phyloP scores from a whole-genome alignment of 768 basidiomycete species.

The Amanita thiersii region DNA sequence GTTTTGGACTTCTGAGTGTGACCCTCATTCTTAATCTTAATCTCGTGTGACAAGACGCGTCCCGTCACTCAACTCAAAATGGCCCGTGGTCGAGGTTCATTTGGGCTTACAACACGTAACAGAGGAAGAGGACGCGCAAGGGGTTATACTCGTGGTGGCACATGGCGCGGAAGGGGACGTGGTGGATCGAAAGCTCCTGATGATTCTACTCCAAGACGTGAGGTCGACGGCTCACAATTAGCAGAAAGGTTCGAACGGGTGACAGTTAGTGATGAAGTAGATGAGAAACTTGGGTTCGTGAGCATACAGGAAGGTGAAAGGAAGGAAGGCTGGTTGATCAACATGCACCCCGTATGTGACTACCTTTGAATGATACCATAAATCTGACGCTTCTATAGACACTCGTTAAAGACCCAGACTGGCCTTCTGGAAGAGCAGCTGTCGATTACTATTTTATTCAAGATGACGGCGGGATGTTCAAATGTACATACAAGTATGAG shows the following conservation, averaged over 20 bases:
- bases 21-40: too few species aligned
- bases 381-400: constrained; percentile 40
- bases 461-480: constrained; percentile 96
- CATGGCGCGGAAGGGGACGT: constrained; percentile 46
- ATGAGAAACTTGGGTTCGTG: constrained; percentile 87
- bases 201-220: constrained; percentile 55
- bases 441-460: constrained; percentile 98
- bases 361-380: background rate
- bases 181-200: constrained; percentile 31
- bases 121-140: constrained; percentile 39
- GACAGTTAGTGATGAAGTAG: constrained; percentile 72
- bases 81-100: constrained; percentile 47
- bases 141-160: constrained; percentile 37
- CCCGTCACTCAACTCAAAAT: constrained; percentile 18
- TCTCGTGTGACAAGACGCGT: constrained; percentile 12
- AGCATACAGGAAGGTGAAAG: constrained; percentile 70
- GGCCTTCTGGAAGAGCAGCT: constrained; percentile 77
- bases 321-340: constrained; percentile 91
- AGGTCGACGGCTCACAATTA: constrained; percentile 85
- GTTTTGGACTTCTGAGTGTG: background rate
- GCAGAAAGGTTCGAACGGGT: constrained; percentile 84
- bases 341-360: constrained; percentile 89
- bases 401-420: constrained; percentile 76
- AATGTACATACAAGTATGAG: constrained; percentile 85
- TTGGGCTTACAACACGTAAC: constrained; percentile 50